Conservation (phyloP, 2,329 filamentous ascomycete species). For the Penicillium janthinellum region DNA sequence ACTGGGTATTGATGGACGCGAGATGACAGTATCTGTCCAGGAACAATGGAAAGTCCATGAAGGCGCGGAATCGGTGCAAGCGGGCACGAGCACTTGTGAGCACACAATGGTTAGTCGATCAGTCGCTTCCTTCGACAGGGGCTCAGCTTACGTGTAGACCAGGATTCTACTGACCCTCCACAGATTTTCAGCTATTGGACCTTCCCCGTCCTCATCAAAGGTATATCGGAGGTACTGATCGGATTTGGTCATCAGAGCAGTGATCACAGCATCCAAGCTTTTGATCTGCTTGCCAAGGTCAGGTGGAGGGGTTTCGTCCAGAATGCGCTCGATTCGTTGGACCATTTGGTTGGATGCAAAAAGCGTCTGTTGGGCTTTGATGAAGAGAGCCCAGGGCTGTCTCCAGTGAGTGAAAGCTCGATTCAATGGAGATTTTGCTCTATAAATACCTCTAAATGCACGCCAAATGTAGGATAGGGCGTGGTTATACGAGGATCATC, state of each 20-base stretch:
- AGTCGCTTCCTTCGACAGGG: background rate
- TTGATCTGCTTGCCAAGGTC: constrained; percentile 15
- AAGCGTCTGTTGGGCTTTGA: constrained; percentile 25
- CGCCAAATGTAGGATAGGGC: constrained; percentile 25
- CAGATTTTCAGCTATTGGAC: constrained; percentile 17
- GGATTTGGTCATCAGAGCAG: constrained; percentile 13
- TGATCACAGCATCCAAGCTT: constrained; percentile 15
- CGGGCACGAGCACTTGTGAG: constrained; percentile 22
- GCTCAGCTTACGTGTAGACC: constrained; percentile 23
- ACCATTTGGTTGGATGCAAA: constrained; percentile 15
- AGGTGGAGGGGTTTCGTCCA: background rate
- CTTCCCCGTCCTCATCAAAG: constrained; percentile 20
- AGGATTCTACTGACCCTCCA: constrained; percentile 22
- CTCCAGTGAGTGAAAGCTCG: no score
- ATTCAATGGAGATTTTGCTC: background rate
- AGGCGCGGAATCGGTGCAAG: constrained; percentile 29
- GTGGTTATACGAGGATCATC: constrained; percentile 29
- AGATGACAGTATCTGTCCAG: constrained; percentile 28
- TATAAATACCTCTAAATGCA: constrained; percentile 21
- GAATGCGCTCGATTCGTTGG: constrained; percentile 17
- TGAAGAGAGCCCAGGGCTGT: constrained; percentile 27
- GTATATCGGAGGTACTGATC: constrained; percentile 18
- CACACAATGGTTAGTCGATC: background rate
- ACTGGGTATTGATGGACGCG: constrained; percentile 19
- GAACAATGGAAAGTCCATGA: constrained; percentile 29